Base-by-base conservation (phyloP, 139 green algal species). In the Spirogloea muscicola region DNA sequence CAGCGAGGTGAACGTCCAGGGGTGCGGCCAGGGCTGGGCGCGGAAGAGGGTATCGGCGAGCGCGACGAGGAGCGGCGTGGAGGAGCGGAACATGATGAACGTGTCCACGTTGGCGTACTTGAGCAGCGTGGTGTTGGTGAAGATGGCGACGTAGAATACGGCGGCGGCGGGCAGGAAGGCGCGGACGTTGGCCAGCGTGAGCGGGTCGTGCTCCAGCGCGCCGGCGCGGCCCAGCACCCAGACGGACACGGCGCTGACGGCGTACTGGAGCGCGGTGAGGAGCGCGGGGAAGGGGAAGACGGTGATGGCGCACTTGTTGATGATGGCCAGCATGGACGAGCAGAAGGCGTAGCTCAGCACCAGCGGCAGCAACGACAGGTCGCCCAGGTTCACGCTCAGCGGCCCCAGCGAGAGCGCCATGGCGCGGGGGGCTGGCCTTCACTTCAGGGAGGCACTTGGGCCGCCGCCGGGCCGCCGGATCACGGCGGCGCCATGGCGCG, bases 81-180 rank as follows among this genome's bases (percentile, higher is more conserved):
- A 82, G 18, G 74, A 82, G 27, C 74, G 68, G 43, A 82, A 74
- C 5, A 82, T 33, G 43, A 82, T 79, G 48, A 82, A 82, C 29
- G 74, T 82, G 74, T 82, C 74, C 13, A 82, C 74, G 43, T 78
- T 82, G 13, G 74, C 74, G 49, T 82, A 71, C 25, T 72, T 63
- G n/a, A 82, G 66, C 1, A 82, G 68, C 51, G 37, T 68, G 13
- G 68, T 82, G 33, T 82, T 82, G 29, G 74, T 80, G 74, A 82
- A 82, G 27, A 82, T 69, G n/a, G 74, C 66, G 31, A 82, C 40
- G 74, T 80, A 82, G 66, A 82, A 82, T 9, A 82, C 67, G n/a
- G 67, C 33, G 48, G 67, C 74, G 2, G 74, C 68, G 21, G 68
- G 74, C 16, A 82, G 18, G 44, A 82, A 82, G 25, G 36, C 40